These are phyloP conservation scores for Amylocystis lapponica DNA, from an alignment of 768 basidiomycete genomes.

Conservation along the genomic window DNA sequence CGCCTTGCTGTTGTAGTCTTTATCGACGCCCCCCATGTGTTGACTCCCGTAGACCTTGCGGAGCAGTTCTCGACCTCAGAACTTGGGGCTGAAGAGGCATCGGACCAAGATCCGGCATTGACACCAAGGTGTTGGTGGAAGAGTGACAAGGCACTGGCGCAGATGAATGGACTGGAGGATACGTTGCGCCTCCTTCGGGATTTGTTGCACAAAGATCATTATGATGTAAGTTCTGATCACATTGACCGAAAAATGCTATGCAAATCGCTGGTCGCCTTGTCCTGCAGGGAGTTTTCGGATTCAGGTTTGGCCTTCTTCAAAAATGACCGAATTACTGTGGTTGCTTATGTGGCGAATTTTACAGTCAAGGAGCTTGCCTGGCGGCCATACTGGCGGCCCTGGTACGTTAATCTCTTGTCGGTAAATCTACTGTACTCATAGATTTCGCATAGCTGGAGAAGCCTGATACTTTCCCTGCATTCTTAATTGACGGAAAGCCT, in stretches of 20 bases:
- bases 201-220: constrained; percentile 49
- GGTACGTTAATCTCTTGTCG: constrained; percentile 41
- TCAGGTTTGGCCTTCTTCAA: constrained; percentile 43
- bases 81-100: constrained; percentile 35
- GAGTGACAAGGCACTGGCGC: constrained; percentile 44
- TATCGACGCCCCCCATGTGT: constrained; percentile 61
- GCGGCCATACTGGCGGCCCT: constrained; percentile 66
- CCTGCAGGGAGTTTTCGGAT: constrained; percentile 69
- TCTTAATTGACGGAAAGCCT: constrained; percentile 56
- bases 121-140: constrained; percentile 73
- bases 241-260: no score
- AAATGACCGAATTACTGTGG: background rate
- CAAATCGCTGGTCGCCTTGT: constrained; percentile 4
- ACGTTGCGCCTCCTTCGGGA: constrained; percentile 50
- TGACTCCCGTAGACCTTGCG: constrained; percentile 59
- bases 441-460: constrained; percentile 41
- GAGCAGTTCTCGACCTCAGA: constrained; percentile 23
- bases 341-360: constrained; percentile 4
- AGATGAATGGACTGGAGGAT: constrained; percentile 51
- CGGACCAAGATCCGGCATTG: constrained; percentile 42
- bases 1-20: constrained; percentile 45
- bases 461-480: constrained; percentile 47
- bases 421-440: background rate
- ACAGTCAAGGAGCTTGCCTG: constrained; percentile 76
- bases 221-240: constrained; percentile 66